Conservation (phyloP, 805 yeast genomes). For the Jamesozyma lodderae region DNA sequence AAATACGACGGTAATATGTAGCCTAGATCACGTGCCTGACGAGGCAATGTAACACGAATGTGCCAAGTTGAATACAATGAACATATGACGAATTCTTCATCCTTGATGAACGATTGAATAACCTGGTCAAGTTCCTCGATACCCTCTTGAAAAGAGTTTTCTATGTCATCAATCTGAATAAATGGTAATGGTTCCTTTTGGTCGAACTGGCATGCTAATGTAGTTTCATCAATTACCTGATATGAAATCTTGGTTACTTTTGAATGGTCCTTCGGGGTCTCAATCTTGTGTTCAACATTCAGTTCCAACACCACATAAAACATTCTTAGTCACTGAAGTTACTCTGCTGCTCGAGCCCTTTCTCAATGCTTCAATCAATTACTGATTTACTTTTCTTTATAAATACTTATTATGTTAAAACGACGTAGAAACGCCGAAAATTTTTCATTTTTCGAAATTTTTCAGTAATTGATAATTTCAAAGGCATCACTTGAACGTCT, state of each 20-base stretch:
- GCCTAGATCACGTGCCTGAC: conserved; percentile 73
- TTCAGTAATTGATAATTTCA: background rate
- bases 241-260: conserved; percentile 64
- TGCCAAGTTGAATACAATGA: conserved; percentile 58
- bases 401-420: no score
- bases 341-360: no score
- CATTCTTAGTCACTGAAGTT: no score
- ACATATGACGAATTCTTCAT: conserved; percentile 53
- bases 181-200: conserved; percentile 42
- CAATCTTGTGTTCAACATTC: conserved; percentile 6
- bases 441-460: background rate
- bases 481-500: background rate
- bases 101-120: conserved; percentile 31
- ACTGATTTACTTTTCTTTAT: no score
- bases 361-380: no score
- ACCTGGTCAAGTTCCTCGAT: conserved; percentile 43
- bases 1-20: conserved; percentile 65
- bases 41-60: conserved; percentile 63
- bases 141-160: conserved; percentile 58
- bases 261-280: conserved; percentile 47
- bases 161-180: conserved; percentile 50
- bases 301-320: conserved; percentile 11
- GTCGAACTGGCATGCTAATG: conserved; percentile 34
- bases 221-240: conserved; percentile 47
- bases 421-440: background rate